Base-by-base conservation (phyloP, 2,329 filamentous ascomycete genomes). In the Phyllosticta paracitricarpa region DNA sequence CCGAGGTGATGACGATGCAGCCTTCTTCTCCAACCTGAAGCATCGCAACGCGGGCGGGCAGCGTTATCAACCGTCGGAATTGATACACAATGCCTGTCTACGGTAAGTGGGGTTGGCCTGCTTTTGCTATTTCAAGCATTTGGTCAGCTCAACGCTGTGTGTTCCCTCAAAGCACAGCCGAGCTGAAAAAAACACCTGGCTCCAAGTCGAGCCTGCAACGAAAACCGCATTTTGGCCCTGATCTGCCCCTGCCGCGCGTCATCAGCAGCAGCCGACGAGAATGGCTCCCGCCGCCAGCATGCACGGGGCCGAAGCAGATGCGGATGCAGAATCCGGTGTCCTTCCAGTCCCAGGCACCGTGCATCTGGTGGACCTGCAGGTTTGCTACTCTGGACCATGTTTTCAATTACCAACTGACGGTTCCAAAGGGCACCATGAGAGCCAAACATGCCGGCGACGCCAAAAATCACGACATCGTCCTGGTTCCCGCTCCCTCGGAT, bases 301-400 rank as follows among this genome's bases (percentile, higher is more conserved):
- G 40, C 40, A 48, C 40, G 40, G 40, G n/a, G 40, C 40, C 14
- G 40, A 48, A 48, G 40, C 40, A n/a, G 40, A 48, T 4, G 14
- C 40, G 40, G 40, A 48, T 4, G 40, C 40, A 17, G 40, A 48
- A 48, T 14, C 40, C 17, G 40, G 40, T 17, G 40, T 48, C 40
- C 40, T 48, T 52, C 63, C 24, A 58, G 40, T 72, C 10, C 76
- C 76, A 1, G 76, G 76, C 7, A 78, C 75, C 2, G 73, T 77
- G 2, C 75, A 77, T 61, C 67, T 78, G 6, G 72, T 78, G 17
- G 76, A 78, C 61, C 61, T 75, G 12, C 68, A 75, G 28, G 28
- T 30, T 30, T 30, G 28, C 9, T 30, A 8, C 28, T 30, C 28
- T 30, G 6, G 28, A 30, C 28, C 28, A 7, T 8, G 1, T 30